Evolutionary conservation across 139 green algal genomes (phyloP).

Genomic region (Micractinium conductrix): DNA sequence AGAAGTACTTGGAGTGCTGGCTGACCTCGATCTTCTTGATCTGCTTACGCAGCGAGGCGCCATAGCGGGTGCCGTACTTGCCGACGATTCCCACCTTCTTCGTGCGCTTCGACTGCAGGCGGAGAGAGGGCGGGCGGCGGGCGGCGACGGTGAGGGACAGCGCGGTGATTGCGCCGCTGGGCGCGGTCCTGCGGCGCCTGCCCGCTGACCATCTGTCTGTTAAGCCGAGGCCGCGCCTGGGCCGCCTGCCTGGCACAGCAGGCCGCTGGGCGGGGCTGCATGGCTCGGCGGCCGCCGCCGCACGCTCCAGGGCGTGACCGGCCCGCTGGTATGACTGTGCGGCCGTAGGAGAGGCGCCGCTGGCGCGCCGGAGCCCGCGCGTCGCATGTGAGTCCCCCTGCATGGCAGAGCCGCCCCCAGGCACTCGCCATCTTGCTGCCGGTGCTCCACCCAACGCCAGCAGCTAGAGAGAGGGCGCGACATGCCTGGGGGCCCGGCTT

Average conservation of each 20-base stretch:
- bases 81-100: conserved; percentile 99
- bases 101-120: conserved; percentile 92
- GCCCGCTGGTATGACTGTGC: too few relatives aligned
- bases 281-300: too few relatives aligned
- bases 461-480: conserved; percentile 10
- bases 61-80: conserved; percentile 99
- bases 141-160: background rate
- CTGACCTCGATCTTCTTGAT: conserved; percentile 99
- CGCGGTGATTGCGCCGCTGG: too few relatives aligned
- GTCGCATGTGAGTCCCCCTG: too few relatives aligned
- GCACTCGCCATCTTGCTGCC: conserved; percentile 1
- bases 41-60: conserved; percentile 95
- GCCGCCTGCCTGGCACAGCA: too few relatives aligned
- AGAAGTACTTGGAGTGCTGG: conserved; percentile 99
- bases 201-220: too few relatives aligned
- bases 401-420: background rate
- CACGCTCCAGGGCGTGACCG: too few relatives aligned
- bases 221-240: too few relatives aligned
- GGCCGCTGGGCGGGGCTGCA: too few relatives aligned
- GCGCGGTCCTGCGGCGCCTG: too few relatives aligned
- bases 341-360: too few relatives aligned
- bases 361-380: too few relatives aligned
- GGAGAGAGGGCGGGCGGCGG: background rate
- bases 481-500: background rate
- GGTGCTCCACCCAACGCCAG: background rate